phyloP scores from a whole-genome alignment of 805 yeast species.

The Wickerhamiella kurtzmanii region DNA sequence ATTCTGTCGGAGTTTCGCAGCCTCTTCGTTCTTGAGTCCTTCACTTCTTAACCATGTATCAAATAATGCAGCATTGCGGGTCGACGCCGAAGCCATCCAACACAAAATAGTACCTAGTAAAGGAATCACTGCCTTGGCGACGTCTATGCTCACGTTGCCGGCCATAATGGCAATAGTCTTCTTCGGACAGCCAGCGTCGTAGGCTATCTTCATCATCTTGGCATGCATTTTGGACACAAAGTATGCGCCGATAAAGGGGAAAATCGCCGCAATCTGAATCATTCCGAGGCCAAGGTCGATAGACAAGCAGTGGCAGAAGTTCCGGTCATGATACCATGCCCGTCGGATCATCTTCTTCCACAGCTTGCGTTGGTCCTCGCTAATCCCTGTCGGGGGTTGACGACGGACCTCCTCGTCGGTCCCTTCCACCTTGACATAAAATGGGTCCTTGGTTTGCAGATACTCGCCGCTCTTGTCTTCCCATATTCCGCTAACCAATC shows the following conservation, averaged over 20 bases:
- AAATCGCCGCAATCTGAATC: conserved; percentile 54
- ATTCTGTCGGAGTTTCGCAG: conserved; percentile 8
- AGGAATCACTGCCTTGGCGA: conserved; percentile 66
- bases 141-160: conserved; percentile 61
- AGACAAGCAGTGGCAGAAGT: conserved; percentile 39
- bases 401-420: conserved; percentile 45
- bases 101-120: conserved; percentile 61
- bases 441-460: conserved; percentile 37
- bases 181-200: conserved; percentile 44
- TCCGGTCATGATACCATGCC: conserved; percentile 82
- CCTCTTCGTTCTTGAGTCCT: conserved; percentile 6
- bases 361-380: conserved; percentile 44
- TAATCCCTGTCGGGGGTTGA: conserved; percentile 41
- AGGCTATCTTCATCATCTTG: conserved; percentile 49
- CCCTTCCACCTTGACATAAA: conserved; percentile 22
- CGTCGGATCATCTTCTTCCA: conserved; percentile 63
- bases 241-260: conserved; percentile 80
- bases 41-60: conserved; percentile 34
- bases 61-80: conserved; percentile 74
- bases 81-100: conserved; percentile 77
- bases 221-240: conserved; percentile 69
- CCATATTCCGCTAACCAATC: conserved; percentile 40
- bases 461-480: conserved; percentile 57
- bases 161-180: conserved; percentile 55
- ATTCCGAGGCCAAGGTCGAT: conserved; percentile 61